A percentile compares a stretch with the other conserved stretches of the same genome.
Evolutionary conservation across 768 basidiomycete genomes (phyloP).

Genomic region (Antrodiella citrinella): DNA sequence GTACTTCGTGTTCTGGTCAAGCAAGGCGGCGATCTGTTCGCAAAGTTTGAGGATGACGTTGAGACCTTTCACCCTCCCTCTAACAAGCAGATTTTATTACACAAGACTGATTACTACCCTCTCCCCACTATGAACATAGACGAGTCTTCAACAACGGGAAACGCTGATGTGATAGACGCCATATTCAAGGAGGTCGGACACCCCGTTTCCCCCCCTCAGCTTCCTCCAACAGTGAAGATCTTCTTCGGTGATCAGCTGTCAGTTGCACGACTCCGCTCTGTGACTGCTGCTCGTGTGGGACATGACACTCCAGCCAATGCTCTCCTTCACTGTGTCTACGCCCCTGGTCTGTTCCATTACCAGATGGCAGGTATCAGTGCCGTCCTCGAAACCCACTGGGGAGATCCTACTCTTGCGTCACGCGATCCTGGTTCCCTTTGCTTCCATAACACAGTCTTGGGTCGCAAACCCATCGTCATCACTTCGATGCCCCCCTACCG

Average conservation of each 20-base stretch:
- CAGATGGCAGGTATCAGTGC: constrained; percentile 28
- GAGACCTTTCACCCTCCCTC: constrained; percentile 13
- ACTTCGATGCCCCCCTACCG: constrained; percentile 27
- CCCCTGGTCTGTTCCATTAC: constrained; percentile 30
- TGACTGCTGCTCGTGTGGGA: constrained; percentile 24
- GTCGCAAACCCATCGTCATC: constrained; percentile 28
- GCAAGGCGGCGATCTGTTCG: constrained; percentile 16
- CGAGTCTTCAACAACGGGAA: constrained; percentile 27
- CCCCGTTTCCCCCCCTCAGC: background rate
- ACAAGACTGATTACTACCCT: constrained; percentile 23
- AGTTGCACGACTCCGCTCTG: constrained; percentile 24
- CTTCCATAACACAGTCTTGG: constrained; percentile 28
- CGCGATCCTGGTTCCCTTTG: constrained; percentile 26
- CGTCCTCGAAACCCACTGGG: constrained; percentile 25
- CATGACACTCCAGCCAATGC: constrained; percentile 21
- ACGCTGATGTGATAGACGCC: constrained; percentile 24
- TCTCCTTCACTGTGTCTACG: constrained; percentile 18
- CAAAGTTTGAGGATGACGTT: constrained; percentile 16
- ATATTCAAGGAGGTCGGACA: constrained; percentile 22
- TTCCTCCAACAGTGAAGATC: constrained; percentile 9
- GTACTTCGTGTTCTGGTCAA: constrained; percentile 24
- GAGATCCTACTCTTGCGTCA: constrained; percentile 19
- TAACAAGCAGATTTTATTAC: constrained; percentile 19
- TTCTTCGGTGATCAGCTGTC: constrained; percentile 31
- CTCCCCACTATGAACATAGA: constrained; percentile 29